Conservation (phyloP, 805 yeast species). For the Barnettozyma vustinii region DNA sequence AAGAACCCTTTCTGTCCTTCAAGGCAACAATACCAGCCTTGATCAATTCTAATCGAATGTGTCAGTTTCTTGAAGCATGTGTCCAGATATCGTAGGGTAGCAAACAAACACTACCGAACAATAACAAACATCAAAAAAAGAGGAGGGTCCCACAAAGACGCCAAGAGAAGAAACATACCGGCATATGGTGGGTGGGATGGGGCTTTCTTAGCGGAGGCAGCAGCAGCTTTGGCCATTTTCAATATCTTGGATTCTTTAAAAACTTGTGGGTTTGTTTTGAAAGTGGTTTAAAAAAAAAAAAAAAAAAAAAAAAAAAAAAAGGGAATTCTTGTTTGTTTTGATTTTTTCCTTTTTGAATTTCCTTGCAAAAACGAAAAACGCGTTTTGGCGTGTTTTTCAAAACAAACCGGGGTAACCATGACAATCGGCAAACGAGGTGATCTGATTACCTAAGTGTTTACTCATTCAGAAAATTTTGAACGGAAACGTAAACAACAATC, state of each 20-base stretch:
- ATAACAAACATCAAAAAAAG: neutral
- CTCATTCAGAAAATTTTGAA: neutral
- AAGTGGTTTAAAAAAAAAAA: slow-evolving; percentile 8
- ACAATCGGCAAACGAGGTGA: neutral
- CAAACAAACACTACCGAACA: neutral
- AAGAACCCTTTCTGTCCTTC: slow-evolving; percentile 76
- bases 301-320: slow-evolving; percentile 4
- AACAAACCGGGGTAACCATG: slow-evolving; percentile 3
- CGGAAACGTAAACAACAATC: neutral
- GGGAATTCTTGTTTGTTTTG: neutral
- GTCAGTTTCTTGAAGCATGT: slow-evolving; percentile 9
- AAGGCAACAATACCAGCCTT: slow-evolving; percentile 60
- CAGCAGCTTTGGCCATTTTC: slow-evolving; percentile 22
- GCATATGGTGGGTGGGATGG: slow-evolving; percentile 25
- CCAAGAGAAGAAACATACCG: slow-evolving; percentile 15
- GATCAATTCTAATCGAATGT: slow-evolving; percentile 25
- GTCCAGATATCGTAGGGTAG: neutral
- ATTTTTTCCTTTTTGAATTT: neutral
- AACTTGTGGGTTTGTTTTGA: neutral
- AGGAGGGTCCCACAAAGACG: neutral
- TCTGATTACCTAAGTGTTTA: neutral
- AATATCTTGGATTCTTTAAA: neutral
- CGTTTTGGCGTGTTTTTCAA: slow-evolving; percentile 2
- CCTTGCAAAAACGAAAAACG: neutral
- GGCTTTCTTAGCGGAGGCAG: slow-evolving; percentile 20